Evolutionary conservation across 768 basidiomycete species (phyloP).

Genomic region (Rhodotorula taiwanensis): DNA sequence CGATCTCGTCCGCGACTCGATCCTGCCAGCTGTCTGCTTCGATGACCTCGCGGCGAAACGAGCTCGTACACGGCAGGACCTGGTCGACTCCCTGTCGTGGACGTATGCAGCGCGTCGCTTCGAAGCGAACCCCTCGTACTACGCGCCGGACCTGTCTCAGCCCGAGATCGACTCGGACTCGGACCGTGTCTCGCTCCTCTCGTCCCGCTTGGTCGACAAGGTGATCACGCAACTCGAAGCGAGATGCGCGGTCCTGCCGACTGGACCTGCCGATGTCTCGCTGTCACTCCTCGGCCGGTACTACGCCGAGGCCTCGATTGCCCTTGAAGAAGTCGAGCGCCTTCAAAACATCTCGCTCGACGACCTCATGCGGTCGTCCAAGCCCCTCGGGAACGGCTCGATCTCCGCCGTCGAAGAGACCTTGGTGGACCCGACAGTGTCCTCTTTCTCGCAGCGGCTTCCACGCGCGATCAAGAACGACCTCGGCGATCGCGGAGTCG

Average conservation of each 20-base stretch:
- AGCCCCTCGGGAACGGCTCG: too few species aligned
- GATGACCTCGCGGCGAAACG: conserved; percentile 44
- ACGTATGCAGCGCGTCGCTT: conserved; percentile 70
- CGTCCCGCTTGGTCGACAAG: conserved; percentile 66
- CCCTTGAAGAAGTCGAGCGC: conserved; percentile 25
- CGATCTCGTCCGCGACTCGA: conserved; percentile 52
- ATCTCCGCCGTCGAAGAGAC: too few species aligned
- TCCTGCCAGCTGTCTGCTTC: conserved; percentile 19
- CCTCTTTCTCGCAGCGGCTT: conserved; percentile 22
- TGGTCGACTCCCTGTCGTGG: conserved; percentile 69
- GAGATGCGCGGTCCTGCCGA: conserved; percentile 19
- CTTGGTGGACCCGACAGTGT: not conserved
- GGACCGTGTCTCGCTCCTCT: conserved; percentile 50
- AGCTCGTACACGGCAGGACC: conserved; percentile 57
- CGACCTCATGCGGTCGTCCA: conserved; percentile 6
- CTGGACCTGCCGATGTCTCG: conserved; percentile 7
- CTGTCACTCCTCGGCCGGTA: conserved; percentile 12
- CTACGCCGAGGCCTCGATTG: not conserved
- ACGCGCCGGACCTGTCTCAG: conserved; percentile 43
- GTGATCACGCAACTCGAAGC: conserved; percentile 38
- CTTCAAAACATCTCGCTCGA: conserved; percentile 15
- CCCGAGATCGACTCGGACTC: conserved; percentile 40
- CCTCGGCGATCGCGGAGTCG: conserved; percentile 11
- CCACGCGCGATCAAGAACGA: conserved; percentile 24
- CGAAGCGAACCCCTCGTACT: conserved; percentile 74